phyloP scores from a whole-genome alignment of 495 filamentous ascomycete genomes.

The Evernia prunastri region DNA sequence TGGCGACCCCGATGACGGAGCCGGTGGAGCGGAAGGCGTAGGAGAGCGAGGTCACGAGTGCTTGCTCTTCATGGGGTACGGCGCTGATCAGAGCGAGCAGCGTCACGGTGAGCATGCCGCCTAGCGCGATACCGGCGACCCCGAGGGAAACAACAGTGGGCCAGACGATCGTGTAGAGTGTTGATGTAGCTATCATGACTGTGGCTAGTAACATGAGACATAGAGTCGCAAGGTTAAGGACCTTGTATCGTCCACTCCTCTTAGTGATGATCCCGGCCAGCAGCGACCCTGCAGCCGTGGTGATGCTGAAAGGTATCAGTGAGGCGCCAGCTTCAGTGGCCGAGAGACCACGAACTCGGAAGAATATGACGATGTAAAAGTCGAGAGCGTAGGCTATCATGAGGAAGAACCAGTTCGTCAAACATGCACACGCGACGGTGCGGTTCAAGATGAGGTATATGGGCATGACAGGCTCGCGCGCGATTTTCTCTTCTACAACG shows the following conservation, averaged over 20 bases:
- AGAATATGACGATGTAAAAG: slow-evolving; percentile 78
- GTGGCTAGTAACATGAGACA: slow-evolving; percentile 45
- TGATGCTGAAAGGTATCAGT: no score
- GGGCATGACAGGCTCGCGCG: no score
- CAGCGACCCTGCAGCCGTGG: slow-evolving; percentile 61
- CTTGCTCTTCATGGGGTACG: slow-evolving; percentile 75
- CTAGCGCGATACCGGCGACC: slow-evolving; percentile 61
- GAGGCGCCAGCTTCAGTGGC: no score
- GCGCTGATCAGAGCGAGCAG: slow-evolving; percentile 72
- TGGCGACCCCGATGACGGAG: slow-evolving; percentile 71
- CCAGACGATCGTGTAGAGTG: slow-evolving; percentile 50
- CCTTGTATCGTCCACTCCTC: slow-evolving; percentile 62
- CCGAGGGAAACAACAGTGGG: slow-evolving; percentile 63
- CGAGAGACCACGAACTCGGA: slow-evolving; percentile 67
- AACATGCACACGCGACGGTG: no score
- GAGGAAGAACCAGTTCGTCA: slow-evolving; percentile 63
- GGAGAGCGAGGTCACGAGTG: slow-evolving; percentile 75
- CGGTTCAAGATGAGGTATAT: no score
- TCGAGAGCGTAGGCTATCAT: slow-evolving; percentile 49
- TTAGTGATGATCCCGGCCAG: slow-evolving; percentile 68
- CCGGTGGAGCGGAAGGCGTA: slow-evolving; percentile 80
- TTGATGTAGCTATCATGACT: slow-evolving; percentile 41
- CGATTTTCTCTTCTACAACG: no score
- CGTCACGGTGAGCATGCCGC: slow-evolving; percentile 72
- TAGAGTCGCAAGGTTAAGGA: slow-evolving; percentile 48